These are phyloP conservation scores for Oryza punctata DNA, from an alignment of 176 grass and related monocot species.

Conservation along the genomic window DNA sequence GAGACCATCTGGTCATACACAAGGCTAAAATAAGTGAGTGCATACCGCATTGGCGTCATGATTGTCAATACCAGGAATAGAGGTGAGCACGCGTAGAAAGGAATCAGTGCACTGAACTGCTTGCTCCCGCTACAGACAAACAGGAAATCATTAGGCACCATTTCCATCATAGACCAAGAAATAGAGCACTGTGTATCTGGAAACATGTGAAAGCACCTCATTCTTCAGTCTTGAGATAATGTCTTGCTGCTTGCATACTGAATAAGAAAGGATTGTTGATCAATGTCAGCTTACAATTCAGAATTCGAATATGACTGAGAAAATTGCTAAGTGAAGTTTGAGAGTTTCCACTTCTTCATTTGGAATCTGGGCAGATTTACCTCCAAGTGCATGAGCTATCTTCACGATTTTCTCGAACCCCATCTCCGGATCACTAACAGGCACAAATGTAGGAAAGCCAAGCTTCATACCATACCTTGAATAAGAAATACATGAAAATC, in stretches of 20 bases:
- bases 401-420: constrained; percentile 90
- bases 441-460: constrained; percentile 75
- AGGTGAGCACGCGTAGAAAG: constrained; percentile 68
- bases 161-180: neutral
- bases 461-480: constrained; percentile 69
- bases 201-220: constrained; percentile 56
- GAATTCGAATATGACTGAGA: constrained; percentile 15
- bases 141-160: neutral
- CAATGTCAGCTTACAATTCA: constrained; percentile 12
- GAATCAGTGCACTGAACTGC: constrained; percentile 77
- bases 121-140: constrained; percentile 49
- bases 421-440: constrained; percentile 71
- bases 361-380: too few relatives aligned
- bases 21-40: constrained; percentile 4
- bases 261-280: constrained; percentile 12
- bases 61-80: constrained; percentile 80
- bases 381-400: constrained; percentile 84
- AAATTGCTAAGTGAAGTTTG: constrained; percentile 10
- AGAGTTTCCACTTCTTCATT: too few relatives aligned
- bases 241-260: constrained; percentile 83
- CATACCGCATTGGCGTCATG: constrained; percentile 84
- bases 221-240: constrained; percentile 57
- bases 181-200: neutral
- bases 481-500: constrained; percentile 24
- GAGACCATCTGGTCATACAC: neutral